A percentile compares a stretch with the other conserved stretches of the same genome.
Evolutionary conservation across 225 moss, liverwort and hornwort species (phyloP).

Genomic region (Takakia lepidozioides): DNA sequence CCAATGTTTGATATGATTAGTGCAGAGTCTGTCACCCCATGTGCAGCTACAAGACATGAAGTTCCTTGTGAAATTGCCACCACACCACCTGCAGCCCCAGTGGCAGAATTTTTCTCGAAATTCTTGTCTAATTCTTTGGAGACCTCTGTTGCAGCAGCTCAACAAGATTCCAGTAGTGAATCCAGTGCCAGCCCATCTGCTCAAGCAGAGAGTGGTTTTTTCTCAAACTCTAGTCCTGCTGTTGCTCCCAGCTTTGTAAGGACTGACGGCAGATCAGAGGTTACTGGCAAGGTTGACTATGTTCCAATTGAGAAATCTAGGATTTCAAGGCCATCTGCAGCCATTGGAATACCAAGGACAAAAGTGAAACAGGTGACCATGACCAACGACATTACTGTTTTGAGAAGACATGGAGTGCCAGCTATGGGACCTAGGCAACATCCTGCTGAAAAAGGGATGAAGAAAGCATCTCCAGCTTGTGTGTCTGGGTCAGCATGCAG

Average conservation of each 20-base stretch:
- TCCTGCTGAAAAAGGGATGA: conserved; percentile 18
- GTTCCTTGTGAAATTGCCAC: no score
- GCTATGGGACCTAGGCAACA: conserved; percentile 26
- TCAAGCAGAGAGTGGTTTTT: conserved; percentile 22
- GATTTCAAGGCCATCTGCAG: conserved; percentile 15
- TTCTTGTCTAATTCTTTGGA: conserved; percentile 27
- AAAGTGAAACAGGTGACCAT: conserved; percentile 10
- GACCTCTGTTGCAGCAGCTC: conserved; percentile 8
- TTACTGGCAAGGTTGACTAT: conserved; percentile 2
- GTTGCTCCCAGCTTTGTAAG: no score
- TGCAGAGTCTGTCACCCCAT: no score
- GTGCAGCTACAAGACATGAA: no score
- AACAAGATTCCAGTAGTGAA: conserved; percentile 20
- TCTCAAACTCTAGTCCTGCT: conserved; percentile 13
- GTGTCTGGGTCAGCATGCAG: conserved; percentile 21
- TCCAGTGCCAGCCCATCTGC: conserved; percentile 9
- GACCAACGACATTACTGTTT: conserved; percentile 12
- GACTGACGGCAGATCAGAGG: conserved; percentile 10
- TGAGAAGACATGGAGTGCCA: conserved; percentile 19
- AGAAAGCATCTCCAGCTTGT: conserved; percentile 21
- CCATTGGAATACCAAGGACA: conserved; percentile 24
- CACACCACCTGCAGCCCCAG: conserved; percentile 24
- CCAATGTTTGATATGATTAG: conserved; percentile 26
- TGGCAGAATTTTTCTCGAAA: conserved; percentile 26
- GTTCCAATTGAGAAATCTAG: conserved; percentile 20